Conservation (phyloP, 1,284 basidiomycete species). For the Ceratobasidium sp. region DNA sequence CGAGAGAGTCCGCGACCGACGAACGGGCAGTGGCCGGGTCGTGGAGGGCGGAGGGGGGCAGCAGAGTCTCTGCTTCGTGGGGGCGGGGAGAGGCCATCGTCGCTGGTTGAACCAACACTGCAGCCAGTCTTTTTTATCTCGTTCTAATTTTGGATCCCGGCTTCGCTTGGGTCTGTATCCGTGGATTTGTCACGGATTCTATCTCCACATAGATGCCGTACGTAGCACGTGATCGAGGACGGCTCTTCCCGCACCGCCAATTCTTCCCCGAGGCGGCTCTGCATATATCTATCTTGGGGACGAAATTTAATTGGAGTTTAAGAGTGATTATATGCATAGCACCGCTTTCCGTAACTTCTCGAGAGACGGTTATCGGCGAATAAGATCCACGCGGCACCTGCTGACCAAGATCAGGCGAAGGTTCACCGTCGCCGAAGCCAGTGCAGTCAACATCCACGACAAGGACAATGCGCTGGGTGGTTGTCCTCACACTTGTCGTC, state of each 20-base stretch:
- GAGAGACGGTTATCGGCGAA: too few species aligned
- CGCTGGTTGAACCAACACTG: background rate
- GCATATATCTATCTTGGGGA: too few species aligned
- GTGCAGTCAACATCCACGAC: background rate
- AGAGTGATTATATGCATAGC: too few species aligned
- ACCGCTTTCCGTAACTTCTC: too few species aligned
- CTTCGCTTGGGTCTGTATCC: background rate
- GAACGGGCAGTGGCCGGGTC: conserved; percentile 20
- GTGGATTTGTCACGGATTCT: background rate
- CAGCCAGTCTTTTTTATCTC: background rate
- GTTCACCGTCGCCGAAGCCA: background rate
- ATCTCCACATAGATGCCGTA: background rate
- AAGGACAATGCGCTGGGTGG: conserved; percentile 13
- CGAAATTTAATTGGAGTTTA: too few species aligned
- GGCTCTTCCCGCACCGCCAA: too few species aligned
- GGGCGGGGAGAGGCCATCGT: conserved; percentile 31
- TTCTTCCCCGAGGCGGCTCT: too few species aligned
- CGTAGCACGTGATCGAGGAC: too few species aligned
- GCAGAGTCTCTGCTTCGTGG: conserved; percentile 19
- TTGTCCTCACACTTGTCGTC: conserved; percentile 20
- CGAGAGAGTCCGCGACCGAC: conserved; percentile 28
- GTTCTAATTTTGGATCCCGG: conserved; percentile 27
- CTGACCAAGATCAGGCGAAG: conserved; percentile 17
- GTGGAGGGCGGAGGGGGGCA: conserved; percentile 4
- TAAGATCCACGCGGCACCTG: too few species aligned